Percentiles rank a stretch among this genome's conserved stretches.
These are phyloP conservation scores for Tylopilus felleus DNA, from an alignment of 768 basidiomycete genomes.

Conservation along the genomic window DNA sequence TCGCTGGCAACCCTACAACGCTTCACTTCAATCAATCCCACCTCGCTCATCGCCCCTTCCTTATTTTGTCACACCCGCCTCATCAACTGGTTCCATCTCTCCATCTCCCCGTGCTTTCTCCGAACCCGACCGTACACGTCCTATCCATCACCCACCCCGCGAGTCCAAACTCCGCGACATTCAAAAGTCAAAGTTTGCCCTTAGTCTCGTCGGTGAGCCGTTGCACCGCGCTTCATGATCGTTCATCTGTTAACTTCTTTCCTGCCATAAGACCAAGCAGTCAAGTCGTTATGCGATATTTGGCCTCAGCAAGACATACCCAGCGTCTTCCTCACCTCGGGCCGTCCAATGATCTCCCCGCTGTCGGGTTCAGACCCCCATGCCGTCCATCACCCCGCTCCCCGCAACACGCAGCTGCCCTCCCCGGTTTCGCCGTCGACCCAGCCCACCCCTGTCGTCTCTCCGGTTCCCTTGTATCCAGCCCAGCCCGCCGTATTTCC, in stretches of 20 bases:
- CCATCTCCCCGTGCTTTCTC: constrained; percentile 39
- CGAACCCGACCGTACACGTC: constrained; percentile 32
- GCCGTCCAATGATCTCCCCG: constrained; percentile 25
- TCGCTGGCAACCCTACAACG: constrained; percentile 79
- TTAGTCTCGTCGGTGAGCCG: constrained; percentile 66
- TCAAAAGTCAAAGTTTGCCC: constrained; percentile 63
- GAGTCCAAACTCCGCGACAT: constrained; percentile 38
- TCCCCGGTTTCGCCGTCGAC: constrained; percentile 53
- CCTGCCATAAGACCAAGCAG: constrained; percentile 61
- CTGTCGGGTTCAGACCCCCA: constrained; percentile 9
- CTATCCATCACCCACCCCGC: constrained; percentile 34
- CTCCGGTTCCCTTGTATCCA: constrained; percentile 30
- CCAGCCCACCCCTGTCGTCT: constrained; percentile 31
- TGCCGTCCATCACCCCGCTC: not conserved
- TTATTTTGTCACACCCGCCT: constrained; percentile 58
- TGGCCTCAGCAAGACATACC: constrained; percentile 81
- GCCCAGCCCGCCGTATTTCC: constrained; percentile 12
- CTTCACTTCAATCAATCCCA: constrained; percentile 39
- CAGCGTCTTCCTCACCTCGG: constrained; percentile 44
- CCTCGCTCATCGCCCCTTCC: constrained; percentile 33
- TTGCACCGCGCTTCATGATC: not conserved
- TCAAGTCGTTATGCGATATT: constrained; percentile 72
- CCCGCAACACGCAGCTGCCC: constrained; percentile 44
- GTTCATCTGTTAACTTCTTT: constrained; percentile 9
- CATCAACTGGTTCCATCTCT: constrained; percentile 47